Conservation (phyloP, 176 grass and related monocot species). For the Avena insularis region DNA sequence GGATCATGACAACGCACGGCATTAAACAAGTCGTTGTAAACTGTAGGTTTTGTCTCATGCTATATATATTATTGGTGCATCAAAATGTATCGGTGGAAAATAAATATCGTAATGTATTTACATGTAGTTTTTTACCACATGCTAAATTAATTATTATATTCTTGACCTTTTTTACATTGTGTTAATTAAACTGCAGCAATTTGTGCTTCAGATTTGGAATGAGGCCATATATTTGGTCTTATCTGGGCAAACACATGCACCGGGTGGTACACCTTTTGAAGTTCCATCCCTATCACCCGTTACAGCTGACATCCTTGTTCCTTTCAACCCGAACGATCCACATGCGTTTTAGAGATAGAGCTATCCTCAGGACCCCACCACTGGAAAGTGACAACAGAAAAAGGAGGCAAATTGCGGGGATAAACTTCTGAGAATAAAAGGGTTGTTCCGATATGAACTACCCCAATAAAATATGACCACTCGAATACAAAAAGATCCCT, state of each 20-base stretch:
- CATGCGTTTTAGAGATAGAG: conserved; percentile 20
- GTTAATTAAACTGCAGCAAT: background rate
- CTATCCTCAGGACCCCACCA: background rate
- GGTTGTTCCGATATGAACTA: too few relatives aligned
- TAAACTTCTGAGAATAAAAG: conserved; percentile 28
- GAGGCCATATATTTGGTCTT: background rate
- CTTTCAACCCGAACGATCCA: conserved; percentile 20
- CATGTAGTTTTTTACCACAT: too few relatives aligned
- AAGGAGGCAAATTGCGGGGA: background rate
- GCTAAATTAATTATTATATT: too few relatives aligned
- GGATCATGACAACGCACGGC: too few relatives aligned
- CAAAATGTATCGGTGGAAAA: too few relatives aligned
- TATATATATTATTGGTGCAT: too few relatives aligned
- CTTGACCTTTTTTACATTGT: too few relatives aligned
- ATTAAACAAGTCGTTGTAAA: too few relatives aligned
- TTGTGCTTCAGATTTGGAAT: background rate
- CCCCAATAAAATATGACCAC: background rate
- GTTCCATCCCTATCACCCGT: background rate
- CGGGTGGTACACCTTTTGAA: background rate
- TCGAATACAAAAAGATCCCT: conserved; percentile 26
- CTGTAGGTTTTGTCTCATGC: too few relatives aligned
- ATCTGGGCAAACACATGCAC: background rate
- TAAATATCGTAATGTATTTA: too few relatives aligned
- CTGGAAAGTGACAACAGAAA: background rate
- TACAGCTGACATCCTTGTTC: conserved; percentile 24